Conservation (phyloP, 2,329 filamentous ascomycete species). For the Colletotrichum lentis region DNA sequence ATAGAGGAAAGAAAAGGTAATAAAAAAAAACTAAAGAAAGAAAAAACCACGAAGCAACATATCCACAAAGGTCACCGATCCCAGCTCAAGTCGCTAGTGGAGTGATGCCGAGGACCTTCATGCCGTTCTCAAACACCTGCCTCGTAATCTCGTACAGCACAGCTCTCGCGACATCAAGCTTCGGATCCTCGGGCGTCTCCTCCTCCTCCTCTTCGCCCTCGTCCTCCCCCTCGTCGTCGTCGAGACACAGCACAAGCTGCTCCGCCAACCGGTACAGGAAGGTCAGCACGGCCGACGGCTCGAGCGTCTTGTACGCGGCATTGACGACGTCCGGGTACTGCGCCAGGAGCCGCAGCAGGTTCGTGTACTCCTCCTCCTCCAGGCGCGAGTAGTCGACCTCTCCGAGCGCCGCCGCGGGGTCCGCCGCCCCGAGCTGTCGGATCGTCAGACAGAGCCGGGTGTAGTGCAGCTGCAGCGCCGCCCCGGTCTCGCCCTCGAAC, state of each 20-base stretch:
- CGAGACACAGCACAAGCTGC: conserved; percentile 20
- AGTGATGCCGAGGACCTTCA: conserved; percentile 64
- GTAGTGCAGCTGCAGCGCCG: conserved; percentile 76
- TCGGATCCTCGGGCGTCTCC: conserved; percentile 48
- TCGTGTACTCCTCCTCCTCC: conserved; percentile 57
- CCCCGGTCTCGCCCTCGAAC: conserved; percentile 77
- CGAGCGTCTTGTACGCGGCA: conserved; percentile 71
- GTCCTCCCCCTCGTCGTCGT: conserved; percentile 20
- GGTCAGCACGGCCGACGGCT: conserved; percentile 70
- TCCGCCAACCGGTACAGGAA: conserved; percentile 55
- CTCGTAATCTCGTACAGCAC: conserved; percentile 69
- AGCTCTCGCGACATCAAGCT: conserved; percentile 66
- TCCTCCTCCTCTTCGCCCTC: conserved; percentile 12
- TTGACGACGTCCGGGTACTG: conserved; percentile 72
- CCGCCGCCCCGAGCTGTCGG: conserved; percentile 37
- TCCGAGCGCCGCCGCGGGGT: conserved; percentile 32
- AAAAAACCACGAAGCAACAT: background rate
- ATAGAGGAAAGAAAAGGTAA: too few species aligned
- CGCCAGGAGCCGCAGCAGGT: conserved; percentile 68
- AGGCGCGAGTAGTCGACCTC: conserved; percentile 39
- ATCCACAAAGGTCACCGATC: too few species aligned
- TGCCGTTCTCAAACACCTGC: conserved; percentile 71
- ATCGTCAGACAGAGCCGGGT: conserved; percentile 64
- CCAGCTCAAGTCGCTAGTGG: conserved; percentile 12
- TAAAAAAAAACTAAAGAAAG: too few species aligned